A percentile compares a stretch with the other conserved stretches of the same genome.
Conservation (phyloP, 805 yeast genomes). For the Wickerhamomyces canadensis region DNA sequence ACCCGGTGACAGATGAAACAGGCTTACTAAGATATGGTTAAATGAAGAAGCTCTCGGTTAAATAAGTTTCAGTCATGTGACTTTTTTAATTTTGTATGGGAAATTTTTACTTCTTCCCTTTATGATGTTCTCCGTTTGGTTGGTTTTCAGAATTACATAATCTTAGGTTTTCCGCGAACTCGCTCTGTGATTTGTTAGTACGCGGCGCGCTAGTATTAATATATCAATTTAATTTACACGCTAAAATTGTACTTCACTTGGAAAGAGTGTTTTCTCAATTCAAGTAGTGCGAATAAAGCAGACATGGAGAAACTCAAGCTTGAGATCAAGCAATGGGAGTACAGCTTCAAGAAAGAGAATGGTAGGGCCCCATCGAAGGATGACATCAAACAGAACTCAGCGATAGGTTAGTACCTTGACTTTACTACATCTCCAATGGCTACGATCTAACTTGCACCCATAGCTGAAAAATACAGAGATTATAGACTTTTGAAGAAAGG, state of each 20-base stretch:
- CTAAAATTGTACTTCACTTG: no score
- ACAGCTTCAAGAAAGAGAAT: constrained; percentile 30
- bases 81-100: no score
- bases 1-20: no score
- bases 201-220: no score
- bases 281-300: not conserved
- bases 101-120: no score
- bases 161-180: not conserved
- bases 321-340: constrained; percentile 54
- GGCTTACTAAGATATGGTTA: no score
- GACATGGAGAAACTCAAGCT: constrained; percentile 27
- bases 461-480: constrained; percentile 27
- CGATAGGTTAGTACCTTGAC: constrained; percentile 25
- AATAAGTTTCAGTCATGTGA: no score
- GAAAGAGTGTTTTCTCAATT: not conserved
- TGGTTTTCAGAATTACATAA: no score
- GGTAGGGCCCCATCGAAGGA: constrained; percentile 41
- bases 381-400: constrained; percentile 39
- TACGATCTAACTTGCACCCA: not conserved
- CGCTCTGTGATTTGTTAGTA: not conserved
- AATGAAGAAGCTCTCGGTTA: no score
- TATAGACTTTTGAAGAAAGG: constrained; percentile 25
- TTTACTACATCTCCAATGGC: constrained; percentile 7
- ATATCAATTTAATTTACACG: no score
- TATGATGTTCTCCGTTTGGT: no score